Percentiles rank a stretch among this genome's conserved stretches.
Evolutionary conservation across 805 yeast species (phyloP).

Genomic region (Cyberlindnera maclurae): DNA sequence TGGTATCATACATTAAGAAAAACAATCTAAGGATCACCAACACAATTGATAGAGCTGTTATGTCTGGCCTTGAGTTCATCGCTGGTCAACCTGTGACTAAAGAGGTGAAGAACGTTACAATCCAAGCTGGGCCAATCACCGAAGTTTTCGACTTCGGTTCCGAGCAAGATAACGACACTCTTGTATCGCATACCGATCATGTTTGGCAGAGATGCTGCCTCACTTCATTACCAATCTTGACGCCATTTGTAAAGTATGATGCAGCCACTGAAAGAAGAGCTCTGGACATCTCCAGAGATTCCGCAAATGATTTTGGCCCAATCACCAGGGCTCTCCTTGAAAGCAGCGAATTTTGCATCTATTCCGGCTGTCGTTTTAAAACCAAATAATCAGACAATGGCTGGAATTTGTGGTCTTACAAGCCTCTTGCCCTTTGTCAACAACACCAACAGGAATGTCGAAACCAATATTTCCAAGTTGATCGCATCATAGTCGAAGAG

Average conservation of each 20-base stretch:
- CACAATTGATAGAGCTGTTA: conserved; percentile 12
- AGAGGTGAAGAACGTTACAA: not conserved
- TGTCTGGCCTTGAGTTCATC: conserved; percentile 5
- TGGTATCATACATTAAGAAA: conserved; percentile 10
- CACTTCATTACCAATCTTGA: conserved; percentile 17
- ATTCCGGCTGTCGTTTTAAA: conserved; percentile 18
- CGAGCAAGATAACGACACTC: conserved; percentile 4
- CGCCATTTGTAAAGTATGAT: conserved; percentile 15
- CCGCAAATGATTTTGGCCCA: conserved; percentile 14
- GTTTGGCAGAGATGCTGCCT: conserved; percentile 22
- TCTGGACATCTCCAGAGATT: conserved; percentile 17
- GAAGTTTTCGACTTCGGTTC: conserved; percentile 16
- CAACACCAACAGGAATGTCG: conserved; percentile 17
- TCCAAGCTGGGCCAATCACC: conserved; percentile 10
- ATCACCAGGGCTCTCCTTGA: conserved; percentile 15
- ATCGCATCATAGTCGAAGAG: conserved; percentile 17
- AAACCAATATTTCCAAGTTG: conserved; percentile 19
- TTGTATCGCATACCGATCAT: conserved; percentile 12
- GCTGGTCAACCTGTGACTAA: conserved; percentile 1
- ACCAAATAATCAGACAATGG: conserved; percentile 4
- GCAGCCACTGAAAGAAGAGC: conserved; percentile 17
- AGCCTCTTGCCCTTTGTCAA: conserved; percentile 1
- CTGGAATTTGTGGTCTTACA: not conserved
- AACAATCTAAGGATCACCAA: conserved; percentile 6
- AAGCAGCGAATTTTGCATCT: conserved; percentile 11